Base-by-base conservation (phyloP, 352 stramenopile genomes). In the Globisporangium yorkense region DNA sequence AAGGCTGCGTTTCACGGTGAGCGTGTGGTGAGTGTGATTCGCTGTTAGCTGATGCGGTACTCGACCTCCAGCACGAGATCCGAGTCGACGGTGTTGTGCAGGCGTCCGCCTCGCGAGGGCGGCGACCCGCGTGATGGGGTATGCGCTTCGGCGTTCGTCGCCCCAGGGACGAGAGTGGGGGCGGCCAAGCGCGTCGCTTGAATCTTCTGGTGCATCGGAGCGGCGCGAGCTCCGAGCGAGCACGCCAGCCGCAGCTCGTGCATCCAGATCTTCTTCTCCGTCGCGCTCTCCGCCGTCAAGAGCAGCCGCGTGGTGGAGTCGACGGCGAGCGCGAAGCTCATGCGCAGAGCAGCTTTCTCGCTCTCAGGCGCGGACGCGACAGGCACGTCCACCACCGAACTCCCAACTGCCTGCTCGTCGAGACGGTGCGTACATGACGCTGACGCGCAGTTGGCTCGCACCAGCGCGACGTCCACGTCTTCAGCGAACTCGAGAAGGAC, bases 231-330 rank as follows among this genome's bases (percentile, higher is more conserved):
- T 47, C 59, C 43, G 59, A 54, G 7, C 9, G 18, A n/a, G 16
- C 59, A 59, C 37, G 69, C 66, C 21, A 75, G 50, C 0, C 12
- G 59, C 24, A 88, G 59, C 9, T 69, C 71, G 0, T 43, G 27
- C 68, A 82, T 74, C 78, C 78, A 87, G n/a, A 66, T 67, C 29
- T 68, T 67, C 53, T 80, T 84, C 21, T 86, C 71, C 45, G 69
- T 67, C 2, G 45, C 20, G 20, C 65, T 81, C 20, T 70, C 51
- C n/a, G 73, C 67, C 10, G 75, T 84, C 21, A 83, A 52, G 8
- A 81, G 29, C 9, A 86, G 24, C 1, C 67, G 59, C 1, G 35
- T 69, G 0, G 35, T 29, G 8, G 51, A 0, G 54, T 66, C 54
- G 1, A 71, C 35, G n/a, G 41, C 52, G 21, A 88, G 27, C 8